Percentiles rank a stretch among this genome's conserved stretches.
These are phyloP conservation scores for Blastobotrys mokoenaii DNA, from an alignment of 805 yeast species.

Conservation along the genomic window DNA sequence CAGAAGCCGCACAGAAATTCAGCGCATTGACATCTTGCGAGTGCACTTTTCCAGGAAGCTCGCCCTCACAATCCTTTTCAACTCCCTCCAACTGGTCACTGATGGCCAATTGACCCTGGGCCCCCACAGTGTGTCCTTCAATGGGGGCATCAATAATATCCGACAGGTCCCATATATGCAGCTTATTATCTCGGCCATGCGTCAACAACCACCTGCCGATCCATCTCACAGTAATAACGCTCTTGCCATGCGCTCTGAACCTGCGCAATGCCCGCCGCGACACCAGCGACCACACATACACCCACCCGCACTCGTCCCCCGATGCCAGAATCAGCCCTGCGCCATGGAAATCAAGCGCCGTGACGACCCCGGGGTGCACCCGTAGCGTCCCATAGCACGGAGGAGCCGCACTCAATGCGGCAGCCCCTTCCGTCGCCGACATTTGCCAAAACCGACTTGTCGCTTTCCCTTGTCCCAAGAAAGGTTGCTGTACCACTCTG, in stretches of 20 bases:
- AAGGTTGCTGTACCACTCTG: not conserved
- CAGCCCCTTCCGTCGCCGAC: not conserved
- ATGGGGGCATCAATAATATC: no score
- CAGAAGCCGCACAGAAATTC: slow-evolving; percentile 61
- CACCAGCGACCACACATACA: slow-evolving; percentile 56
- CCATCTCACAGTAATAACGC: slow-evolving; percentile 43
- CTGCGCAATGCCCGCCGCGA: slow-evolving; percentile 46
- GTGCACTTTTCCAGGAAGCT: slow-evolving; percentile 30
- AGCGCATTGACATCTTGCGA: slow-evolving; percentile 64
- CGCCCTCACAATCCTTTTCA: slow-evolving; percentile 21
- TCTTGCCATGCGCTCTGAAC: slow-evolving; percentile 53
- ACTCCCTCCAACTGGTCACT: slow-evolving; percentile 9
- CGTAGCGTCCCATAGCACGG: slow-evolving; percentile 18
- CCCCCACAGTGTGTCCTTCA: no score
- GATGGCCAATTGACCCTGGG: not conserved
- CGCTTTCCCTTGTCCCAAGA: not conserved
- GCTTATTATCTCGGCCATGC: slow-evolving; percentile 59
- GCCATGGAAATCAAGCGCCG: slow-evolving; percentile 24
- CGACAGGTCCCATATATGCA: slow-evolving; percentile 25
- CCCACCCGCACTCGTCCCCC: slow-evolving; percentile 55
- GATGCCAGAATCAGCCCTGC: slow-evolving; percentile 37
- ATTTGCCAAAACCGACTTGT: not conserved
- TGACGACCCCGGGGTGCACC: slow-evolving; percentile 28
- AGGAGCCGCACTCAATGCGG: not conserved
- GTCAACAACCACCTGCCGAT: slow-evolving; percentile 35